Percentiles rank a stretch among this genome's conserved stretches.
These are phyloP conservation scores for Micromonas pusilla DNA, from an alignment of 139 green algal species.

Conservation along the genomic window DNA sequence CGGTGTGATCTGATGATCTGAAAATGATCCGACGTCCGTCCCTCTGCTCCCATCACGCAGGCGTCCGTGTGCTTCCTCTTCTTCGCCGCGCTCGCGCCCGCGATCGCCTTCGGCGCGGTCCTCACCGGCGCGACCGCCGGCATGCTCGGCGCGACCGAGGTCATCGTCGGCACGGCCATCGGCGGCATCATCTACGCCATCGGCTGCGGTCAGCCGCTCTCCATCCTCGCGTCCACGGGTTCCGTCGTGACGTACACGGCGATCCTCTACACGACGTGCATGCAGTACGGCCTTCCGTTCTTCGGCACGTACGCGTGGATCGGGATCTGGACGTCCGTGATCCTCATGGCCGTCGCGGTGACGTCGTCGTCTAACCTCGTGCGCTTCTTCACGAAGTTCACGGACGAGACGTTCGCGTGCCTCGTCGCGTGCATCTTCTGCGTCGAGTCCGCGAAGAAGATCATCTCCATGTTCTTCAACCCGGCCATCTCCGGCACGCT, in stretches of 20 bases:
- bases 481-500: not conserved
- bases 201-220: not conserved
- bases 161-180: slow-evolving; percentile 26
- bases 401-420: slow-evolving; percentile 32
- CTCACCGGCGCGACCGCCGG: slow-evolving; percentile 16
- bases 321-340: slow-evolving; percentile 25
- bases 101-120: slow-evolving; percentile 27
- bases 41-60: not conserved
- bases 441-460: slow-evolving; percentile 24
- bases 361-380: slow-evolving; percentile 34
- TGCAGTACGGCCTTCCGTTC: slow-evolving; percentile 25
- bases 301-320: slow-evolving; percentile 31
- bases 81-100: slow-evolving; percentile 25
- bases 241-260: slow-evolving; percentile 27
- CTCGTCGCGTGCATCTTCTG: slow-evolving; percentile 30
- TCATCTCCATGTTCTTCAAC: slow-evolving; percentile 18
- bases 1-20: not conserved
- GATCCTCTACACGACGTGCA: slow-evolving; percentile 25
- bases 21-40: not conserved
- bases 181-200: slow-evolving; percentile 28
- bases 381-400: slow-evolving; percentile 32
- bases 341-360: slow-evolving; percentile 20
- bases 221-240: slow-evolving; percentile 9
- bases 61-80: slow-evolving; percentile 26
- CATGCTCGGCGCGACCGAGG: slow-evolving; percentile 25